Evolutionary conservation across 2,329 filamentous ascomycete genomes (phyloP), one percentile per base, ranked within the genome.

Genomic region (Penicillium sp.): DNA sequence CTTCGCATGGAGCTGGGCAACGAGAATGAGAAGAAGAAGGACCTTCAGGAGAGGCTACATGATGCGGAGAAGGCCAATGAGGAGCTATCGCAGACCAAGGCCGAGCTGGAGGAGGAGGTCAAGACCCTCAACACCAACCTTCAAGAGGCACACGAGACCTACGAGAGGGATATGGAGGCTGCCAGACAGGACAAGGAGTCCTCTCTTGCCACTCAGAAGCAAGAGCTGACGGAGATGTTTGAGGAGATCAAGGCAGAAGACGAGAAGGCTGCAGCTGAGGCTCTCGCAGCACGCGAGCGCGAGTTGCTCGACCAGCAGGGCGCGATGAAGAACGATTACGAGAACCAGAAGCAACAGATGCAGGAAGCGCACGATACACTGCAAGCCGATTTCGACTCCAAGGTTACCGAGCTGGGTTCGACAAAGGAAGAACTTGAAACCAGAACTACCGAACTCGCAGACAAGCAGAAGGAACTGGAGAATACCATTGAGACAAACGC

Each of bases 11-110:
- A 80, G 53, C 69, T 78, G 45, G 74, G 63, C 15, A 64, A 66
- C 26, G 64, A 77, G 32, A 74, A 79, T 55, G 75, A 77, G 55
- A 76, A 76, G 60, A 68, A 75, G 39, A 75, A 72, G 48, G 75
- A 79, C 52, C 63, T 78, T 24, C 70, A 75, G 53, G 72, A 77
- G 44, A 72, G 65, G 52, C 59, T 77, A 22, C n/a, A n/a, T n/a
- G n/a, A n/a, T n/a, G 64, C 63, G 7, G 66, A 73, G 41, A 74
- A 71, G 44, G 66, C 67, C 43, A 74, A 73, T 51, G 61, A 68
- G 38, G 65, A 69, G 45, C 72, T 77, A 58, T 69, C 73, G 34
- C 59, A 67, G 24, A 66, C 67, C 45, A 74, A 76, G 41, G 62
- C 64, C 44, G 68, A 73, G 33, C 64, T 77, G 26, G 71, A 76